A percentile compares a stretch with the other conserved stretches of the same genome.
Conservation (phyloP, 1,139 yeast species). For the Blastobotrys petasosporus region DNA sequence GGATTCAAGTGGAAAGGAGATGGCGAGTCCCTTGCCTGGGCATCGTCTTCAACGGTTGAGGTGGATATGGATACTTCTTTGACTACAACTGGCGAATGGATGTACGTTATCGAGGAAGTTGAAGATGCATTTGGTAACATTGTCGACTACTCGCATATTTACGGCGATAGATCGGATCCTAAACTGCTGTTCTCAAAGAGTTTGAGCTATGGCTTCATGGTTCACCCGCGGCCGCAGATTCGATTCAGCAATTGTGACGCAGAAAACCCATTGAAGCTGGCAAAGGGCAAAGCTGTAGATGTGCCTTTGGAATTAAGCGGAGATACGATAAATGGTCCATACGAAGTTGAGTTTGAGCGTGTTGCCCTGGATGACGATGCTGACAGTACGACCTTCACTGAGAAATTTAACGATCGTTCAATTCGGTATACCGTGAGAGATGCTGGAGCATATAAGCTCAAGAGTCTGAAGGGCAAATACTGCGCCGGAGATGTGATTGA, state of each 20-base stretch:
- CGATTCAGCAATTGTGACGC: conserved; percentile 35
- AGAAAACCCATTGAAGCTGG: conserved; percentile 31
- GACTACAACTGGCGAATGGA: conserved; percentile 51
- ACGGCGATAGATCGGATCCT: conserved; percentile 31
- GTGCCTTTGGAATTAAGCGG: conserved; percentile 24
- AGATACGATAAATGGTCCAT: conserved; percentile 31
- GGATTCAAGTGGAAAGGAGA: conserved; percentile 19
- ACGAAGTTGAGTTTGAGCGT: conserved; percentile 26
- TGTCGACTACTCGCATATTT: conserved; percentile 44
- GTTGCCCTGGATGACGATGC: conserved; percentile 12
- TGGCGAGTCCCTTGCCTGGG: conserved; percentile 50
- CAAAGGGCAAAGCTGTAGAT: conserved; percentile 26
- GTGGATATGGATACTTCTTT: conserved; percentile 47
- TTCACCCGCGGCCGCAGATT: conserved; percentile 59
- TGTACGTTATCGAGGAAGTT: conserved; percentile 60
- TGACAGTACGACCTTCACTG: conserved; percentile 10
- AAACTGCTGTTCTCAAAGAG: conserved; percentile 19
- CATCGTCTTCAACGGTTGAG: conserved; percentile 42
- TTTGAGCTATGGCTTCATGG: conserved; percentile 45
- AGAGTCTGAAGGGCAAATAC: conserved; percentile 47
- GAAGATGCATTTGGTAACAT: conserved; percentile 72
- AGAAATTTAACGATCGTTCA: conserved; percentile 12
- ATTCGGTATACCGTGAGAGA: conserved; percentile 34
- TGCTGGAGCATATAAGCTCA: conserved; percentile 60
- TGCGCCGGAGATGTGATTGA: conserved; percentile 61